Percentiles rank a stretch among this genome's conserved stretches.
Evolutionary conservation across 139 green algal species (phyloP).

Genomic region (Nannochloris sp.): DNA sequence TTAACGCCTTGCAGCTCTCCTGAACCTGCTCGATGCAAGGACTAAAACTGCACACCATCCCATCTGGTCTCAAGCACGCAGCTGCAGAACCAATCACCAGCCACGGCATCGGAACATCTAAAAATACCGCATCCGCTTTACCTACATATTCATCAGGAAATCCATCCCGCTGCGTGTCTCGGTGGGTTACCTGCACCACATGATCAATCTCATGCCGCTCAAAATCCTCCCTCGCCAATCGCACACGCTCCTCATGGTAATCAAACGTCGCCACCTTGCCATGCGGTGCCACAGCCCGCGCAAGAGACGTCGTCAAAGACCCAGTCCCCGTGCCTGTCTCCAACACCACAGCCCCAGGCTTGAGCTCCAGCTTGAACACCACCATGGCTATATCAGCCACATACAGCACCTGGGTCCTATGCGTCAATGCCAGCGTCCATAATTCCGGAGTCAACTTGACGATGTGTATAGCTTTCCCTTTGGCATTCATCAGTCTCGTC

Average conservation of each 20-base stretch:
- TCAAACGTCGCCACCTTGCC: conserved; percentile 93
- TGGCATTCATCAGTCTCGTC: conserved; percentile 36
- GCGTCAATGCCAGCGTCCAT: conserved; percentile 75
- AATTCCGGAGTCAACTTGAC: conserved; percentile 80
- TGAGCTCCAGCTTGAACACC: conserved; percentile 66
- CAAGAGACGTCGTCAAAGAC: conserved; percentile 82
- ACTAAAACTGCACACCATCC: conserved; percentile 87
- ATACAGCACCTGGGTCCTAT: conserved; percentile 85
- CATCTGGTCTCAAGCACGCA: conserved; percentile 53
- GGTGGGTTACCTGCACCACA: conserved; percentile 28
- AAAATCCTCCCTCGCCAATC: conserved; percentile 29
- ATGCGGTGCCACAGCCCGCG: conserved; percentile 69
- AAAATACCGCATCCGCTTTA: conserved; percentile 67
- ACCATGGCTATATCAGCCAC: conserved; percentile 77
- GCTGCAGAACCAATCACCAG: conserved; percentile 59
- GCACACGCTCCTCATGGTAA: conserved; percentile 64
- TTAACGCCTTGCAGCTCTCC: conserved; percentile 58
- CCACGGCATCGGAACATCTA: conserved; percentile 90
- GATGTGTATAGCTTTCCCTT: conserved; percentile 60
- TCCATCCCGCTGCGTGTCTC: conserved; percentile 76
- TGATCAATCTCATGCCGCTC: conserved; percentile 25
- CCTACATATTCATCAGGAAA: conserved; percentile 64
- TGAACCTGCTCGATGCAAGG: conserved; percentile 99
- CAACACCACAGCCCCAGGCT: conserved; percentile 62
- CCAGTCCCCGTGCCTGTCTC: conserved; percentile 90